Evolutionary conservation across 192 early-diverging fungal species (phyloP), one percentile per base, ranked within the genome.

Genomic region (Backusella circina): DNA sequence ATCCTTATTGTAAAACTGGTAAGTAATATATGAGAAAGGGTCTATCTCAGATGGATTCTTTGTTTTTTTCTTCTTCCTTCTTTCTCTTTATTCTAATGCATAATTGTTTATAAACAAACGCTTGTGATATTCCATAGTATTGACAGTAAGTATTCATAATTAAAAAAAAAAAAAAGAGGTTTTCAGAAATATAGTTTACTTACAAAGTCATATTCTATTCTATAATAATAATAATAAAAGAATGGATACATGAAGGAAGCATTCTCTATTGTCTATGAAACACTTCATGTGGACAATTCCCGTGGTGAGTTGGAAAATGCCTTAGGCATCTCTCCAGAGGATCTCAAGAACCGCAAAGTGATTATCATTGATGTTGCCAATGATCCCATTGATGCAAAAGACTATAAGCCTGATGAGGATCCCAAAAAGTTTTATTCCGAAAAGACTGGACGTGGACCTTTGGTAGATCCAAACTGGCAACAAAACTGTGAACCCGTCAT

Each of bases 261-360:
- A 50, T 92, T 94, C 79, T 88, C 88, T 41, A 85, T 94, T 71
- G 84, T 91, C 5, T 90, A 90, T 26, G 93, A 94, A 78, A 89
- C 91, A 1, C 84, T 92, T 75, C 91, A 94, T 54, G 83, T 92
- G 41, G 82, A 88, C 39, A 77, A 80, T 15, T 90, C 90, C 79
- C 91, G 91, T 74, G 93, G 90, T 28, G 84, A 90, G 37, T 80
- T 90, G 33, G 89, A 90, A 39, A 94, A 93, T 73, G 92, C 82
- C 5, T 54, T 80, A n/a, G 80, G 77, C 31, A 75, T 79, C 61
- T 72, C 80, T 26, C 50, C 65, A 28, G 77, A 61, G 37, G 79
- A 84, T 13, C 71, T 94, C 67, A 86, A 81, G 69, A 86, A 90
- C 80, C 90, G 93, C 57, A 77, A 90, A 76, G 85, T 92, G 0